Conservation (phyloP, 768 basidiomycete genomes). For the Tricholoma terreum region DNA sequence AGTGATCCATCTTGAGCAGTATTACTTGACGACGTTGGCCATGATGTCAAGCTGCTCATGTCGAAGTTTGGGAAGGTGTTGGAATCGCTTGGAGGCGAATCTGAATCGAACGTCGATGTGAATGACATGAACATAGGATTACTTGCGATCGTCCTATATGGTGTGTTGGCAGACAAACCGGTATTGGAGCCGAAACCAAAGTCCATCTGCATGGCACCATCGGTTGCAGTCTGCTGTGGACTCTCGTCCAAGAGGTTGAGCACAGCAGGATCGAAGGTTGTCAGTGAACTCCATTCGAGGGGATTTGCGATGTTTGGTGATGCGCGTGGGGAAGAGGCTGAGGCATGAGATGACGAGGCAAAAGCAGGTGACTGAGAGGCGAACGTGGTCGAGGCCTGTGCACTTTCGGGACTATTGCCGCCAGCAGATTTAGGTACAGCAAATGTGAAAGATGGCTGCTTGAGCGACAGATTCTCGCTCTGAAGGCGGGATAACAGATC, state of each 20-base stretch:
- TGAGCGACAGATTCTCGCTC: constrained; percentile 81
- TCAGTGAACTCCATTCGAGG: constrained; percentile 65
- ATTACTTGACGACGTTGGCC: constrained; percentile 36
- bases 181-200: constrained; percentile 51
- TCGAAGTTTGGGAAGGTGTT: constrained; percentile 44
- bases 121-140: constrained; percentile 88
- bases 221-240: constrained; percentile 50
- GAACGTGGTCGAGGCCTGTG: constrained; percentile 21
- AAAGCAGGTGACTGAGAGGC: constrained; percentile 29
- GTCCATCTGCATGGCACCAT: constrained; percentile 60
- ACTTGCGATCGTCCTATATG: constrained; percentile 77
- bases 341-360: constrained; percentile 16
- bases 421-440: constrained; percentile 50
- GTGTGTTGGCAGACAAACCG: constrained; percentile 42
- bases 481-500: constrained; percentile 84
- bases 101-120: constrained; percentile 52
- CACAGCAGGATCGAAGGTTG: constrained; percentile 66
- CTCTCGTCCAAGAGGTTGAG: constrained; percentile 63
- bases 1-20: constrained; percentile 31
- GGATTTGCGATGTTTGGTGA: constrained; percentile 40
- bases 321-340: constrained; percentile 26
- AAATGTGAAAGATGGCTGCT: constrained; percentile 83
- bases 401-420: constrained; percentile 11
- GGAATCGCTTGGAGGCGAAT: constrained; percentile 23
- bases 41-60: constrained; percentile 43